Conservation (phyloP, 441 rosid genomes). For the Erodium moschatum region DNA sequence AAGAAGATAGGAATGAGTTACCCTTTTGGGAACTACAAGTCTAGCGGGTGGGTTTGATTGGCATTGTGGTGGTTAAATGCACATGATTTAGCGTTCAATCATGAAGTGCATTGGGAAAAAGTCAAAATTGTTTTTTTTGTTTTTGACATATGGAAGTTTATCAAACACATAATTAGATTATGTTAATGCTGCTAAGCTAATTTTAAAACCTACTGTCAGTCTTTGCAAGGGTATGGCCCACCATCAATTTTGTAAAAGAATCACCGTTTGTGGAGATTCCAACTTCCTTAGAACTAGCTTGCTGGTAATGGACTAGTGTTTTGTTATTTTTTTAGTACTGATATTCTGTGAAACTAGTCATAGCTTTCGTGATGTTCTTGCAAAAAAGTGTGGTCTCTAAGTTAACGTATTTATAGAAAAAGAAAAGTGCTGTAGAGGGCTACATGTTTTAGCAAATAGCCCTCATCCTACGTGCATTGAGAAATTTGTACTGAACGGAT, state of each 20-base stretch:
- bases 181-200: neutral
- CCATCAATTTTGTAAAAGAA: neutral
- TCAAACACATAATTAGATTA: constrained; percentile 1
- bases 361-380: neutral
- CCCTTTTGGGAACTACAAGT: neutral
- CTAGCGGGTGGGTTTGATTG: neutral
- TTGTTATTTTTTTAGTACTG: neutral
- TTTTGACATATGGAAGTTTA: neutral
- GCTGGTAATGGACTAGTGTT: neutral
- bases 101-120: neutral
- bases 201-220: neutral
- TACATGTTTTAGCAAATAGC: neutral
- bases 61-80: neutral
- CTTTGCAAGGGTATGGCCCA: neutral
- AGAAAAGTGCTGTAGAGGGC: neutral
- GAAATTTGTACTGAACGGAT: neutral
- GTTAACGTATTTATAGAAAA: neutral
- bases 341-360: no score
- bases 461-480: neutral
- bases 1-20: neutral
- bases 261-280: neutral
- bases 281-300: neutral
- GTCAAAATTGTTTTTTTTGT: neutral
- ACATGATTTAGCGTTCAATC: neutral
- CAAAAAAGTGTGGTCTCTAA: no score